Evolutionary conservation across 441 rosid genomes (phyloP).

Genomic region (Populus hybrid): DNA sequence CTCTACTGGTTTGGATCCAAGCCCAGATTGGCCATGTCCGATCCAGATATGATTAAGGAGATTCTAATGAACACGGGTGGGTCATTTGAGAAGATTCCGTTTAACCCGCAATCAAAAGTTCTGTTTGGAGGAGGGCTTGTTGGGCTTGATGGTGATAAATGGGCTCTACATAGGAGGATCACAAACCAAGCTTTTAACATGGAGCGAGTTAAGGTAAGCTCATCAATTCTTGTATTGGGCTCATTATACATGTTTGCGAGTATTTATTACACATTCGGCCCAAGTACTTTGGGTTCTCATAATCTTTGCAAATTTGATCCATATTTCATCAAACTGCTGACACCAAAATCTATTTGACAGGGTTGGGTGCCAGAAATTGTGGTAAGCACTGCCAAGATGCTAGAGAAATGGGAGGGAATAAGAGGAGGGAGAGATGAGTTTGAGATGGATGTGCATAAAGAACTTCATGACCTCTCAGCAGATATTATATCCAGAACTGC

Average conservation of each 20-base stretch:
- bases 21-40: conserved; percentile 50
- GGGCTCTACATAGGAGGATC: conserved; percentile 61
- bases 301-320: neutral
- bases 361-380: conserved; percentile 64
- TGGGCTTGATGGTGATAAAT: conserved; percentile 45
- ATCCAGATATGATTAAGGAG: conserved; percentile 56
- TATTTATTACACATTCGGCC: neutral
- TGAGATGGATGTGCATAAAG: too few species aligned
- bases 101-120: conserved; percentile 46
- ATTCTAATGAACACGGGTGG: conserved; percentile 31
- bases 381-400: conserved; percentile 32
- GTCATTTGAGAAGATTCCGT: conserved; percentile 32
- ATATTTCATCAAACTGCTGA: neutral
- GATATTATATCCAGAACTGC: too few species aligned
- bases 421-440: conserved; percentile 46
- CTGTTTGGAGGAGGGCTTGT: conserved; percentile 43
- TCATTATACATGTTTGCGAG: neutral
- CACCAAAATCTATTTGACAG: conserved; percentile 24
- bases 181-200: conserved; percentile 50
- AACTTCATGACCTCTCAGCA: too few species aligned
- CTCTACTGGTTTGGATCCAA: conserved; percentile 64
- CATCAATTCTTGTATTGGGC: conserved; percentile 5
- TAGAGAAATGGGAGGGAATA: conserved; percentile 57
- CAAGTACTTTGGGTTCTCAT: too few species aligned
- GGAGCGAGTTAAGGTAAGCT: conserved; percentile 59